A percentile compares a stretch with the other conserved stretches of the same genome.
phyloP scores from a whole-genome alignment of 768 basidiomycete genomes.

The Leucocoprinus birnbaumii region DNA sequence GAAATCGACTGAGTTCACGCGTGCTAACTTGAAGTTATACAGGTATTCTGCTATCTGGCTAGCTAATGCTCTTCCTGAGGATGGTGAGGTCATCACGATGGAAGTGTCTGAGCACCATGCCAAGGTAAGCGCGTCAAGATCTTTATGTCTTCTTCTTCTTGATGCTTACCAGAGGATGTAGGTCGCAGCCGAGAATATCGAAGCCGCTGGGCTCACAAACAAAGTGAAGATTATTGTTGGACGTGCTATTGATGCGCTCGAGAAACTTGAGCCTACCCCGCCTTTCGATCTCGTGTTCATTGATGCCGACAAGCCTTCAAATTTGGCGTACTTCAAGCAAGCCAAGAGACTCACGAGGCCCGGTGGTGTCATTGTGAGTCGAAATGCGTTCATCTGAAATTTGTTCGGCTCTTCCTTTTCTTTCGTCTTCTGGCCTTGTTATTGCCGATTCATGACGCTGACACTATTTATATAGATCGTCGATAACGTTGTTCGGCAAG shows the following conservation, averaged over 20 bases:
- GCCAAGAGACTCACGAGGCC: slow-evolving; percentile 57
- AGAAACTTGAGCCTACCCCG: slow-evolving; percentile 39
- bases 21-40: background rate
- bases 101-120: slow-evolving; percentile 47
- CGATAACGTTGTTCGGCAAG: slow-evolving; percentile 58
- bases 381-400: background rate
- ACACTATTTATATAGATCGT: slow-evolving; percentile 37
- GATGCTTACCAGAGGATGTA: slow-evolving; percentile 19
- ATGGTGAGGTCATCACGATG: slow-evolving; percentile 45
- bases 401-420: background rate
- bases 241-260: slow-evolving; percentile 48
- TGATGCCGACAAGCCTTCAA: slow-evolving; percentile 65
- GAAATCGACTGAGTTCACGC: background rate
- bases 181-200: slow-evolving; percentile 59
- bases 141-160: background rate
- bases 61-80: slow-evolving; percentile 44
- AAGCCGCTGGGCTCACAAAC: slow-evolving; percentile 44
- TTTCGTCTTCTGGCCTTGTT: background rate
- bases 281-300: slow-evolving; percentile 71
- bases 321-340: slow-evolving; percentile 53
- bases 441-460: background rate
- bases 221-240: slow-evolving; percentile 52
- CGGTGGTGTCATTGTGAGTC: slow-evolving; percentile 59
- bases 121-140: slow-evolving; percentile 25
- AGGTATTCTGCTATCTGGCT: slow-evolving; percentile 46